Conservation (phyloP, 495 filamentous ascomycete genomes). For the Penicillium lividum region DNA sequence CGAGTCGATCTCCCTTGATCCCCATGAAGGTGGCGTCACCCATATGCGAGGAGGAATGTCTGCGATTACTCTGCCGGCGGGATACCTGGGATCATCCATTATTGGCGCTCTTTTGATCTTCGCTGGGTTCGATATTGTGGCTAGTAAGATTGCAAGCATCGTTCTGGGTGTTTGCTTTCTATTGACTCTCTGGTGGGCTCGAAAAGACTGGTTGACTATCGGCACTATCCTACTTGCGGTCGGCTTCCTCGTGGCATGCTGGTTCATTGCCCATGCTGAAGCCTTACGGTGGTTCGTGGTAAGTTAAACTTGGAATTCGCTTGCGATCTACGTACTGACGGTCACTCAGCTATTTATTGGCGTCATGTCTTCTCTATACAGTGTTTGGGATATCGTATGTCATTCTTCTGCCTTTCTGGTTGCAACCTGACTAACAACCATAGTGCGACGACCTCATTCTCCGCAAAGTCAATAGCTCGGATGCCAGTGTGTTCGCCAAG, state of each 20-base stretch:
- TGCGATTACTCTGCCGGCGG: conserved; percentile 73
- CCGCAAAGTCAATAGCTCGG: conserved; percentile 76
- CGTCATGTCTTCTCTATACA: conserved; percentile 76
- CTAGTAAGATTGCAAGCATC: conserved; percentile 74
- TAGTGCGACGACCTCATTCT: conserved; percentile 80
- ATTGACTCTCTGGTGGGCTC: conserved; percentile 77
- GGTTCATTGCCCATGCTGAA: conserved; percentile 78
- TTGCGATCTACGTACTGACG: not conserved
- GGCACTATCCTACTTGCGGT: conserved; percentile 67
- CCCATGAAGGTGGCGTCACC: conserved; percentile 71
- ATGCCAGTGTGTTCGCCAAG: conserved; percentile 79
- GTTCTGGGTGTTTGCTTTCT: conserved; percentile 71
- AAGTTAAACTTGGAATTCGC: conserved; percentile 16
- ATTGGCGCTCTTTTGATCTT: conserved; percentile 79
- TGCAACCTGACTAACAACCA: conserved; percentile 1
- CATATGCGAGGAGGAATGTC: conserved; percentile 76
- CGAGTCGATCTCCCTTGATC: conserved; percentile 70
- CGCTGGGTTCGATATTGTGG: conserved; percentile 78
- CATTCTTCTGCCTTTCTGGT: not conserved
- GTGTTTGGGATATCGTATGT: conserved; percentile 81
- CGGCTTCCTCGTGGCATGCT: conserved; percentile 70
- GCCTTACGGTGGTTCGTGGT: conserved; percentile 71
- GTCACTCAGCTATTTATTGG: conserved; percentile 65
- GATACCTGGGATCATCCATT: conserved; percentile 72
- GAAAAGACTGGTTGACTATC: conserved; percentile 75